A percentile compares a stretch with the other conserved stretches of the same genome.
These are phyloP conservation scores for Diplodia sapinea DNA, from an alignment of 2,329 filamentous ascomycete genomes.

Conservation along the genomic window DNA sequence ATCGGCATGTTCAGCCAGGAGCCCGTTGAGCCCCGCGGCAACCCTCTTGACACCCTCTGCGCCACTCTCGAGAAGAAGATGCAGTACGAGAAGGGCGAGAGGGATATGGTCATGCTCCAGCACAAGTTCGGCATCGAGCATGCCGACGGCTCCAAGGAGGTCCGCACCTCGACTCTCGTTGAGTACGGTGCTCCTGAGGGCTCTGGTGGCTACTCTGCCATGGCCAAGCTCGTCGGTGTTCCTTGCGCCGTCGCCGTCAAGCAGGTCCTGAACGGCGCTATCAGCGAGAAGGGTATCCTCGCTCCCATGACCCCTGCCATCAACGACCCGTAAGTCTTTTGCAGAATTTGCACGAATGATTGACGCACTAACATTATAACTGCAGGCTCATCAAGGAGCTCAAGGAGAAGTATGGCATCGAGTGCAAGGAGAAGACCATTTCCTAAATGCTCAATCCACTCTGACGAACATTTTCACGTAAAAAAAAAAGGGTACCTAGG, in stretches of 20 bases:
- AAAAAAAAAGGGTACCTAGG: not conserved
- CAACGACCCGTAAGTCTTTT: constrained; percentile 59
- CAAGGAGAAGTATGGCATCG: constrained; percentile 77
- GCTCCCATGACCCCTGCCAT: constrained; percentile 77
- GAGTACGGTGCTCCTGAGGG: constrained; percentile 82
- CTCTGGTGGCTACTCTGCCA: constrained; percentile 75
- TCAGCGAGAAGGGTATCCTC: constrained; percentile 74
- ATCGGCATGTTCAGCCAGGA: constrained; percentile 70
- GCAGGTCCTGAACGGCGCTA: constrained; percentile 76
- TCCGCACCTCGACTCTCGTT: constrained; percentile 77
- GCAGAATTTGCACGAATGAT: not conserved
- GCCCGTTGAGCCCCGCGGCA: constrained; percentile 73
- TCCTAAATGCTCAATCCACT: constrained; percentile 13
- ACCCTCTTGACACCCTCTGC: constrained; percentile 89
- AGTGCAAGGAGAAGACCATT: constrained; percentile 70
- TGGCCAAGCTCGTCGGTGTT: constrained; percentile 82
- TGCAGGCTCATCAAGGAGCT: constrained; percentile 71
- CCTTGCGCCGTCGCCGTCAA: constrained; percentile 76
- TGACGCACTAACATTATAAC: not conserved
- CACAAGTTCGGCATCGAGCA: constrained; percentile 85
- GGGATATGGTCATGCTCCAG: constrained; percentile 80
- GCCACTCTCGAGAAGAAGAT: constrained; percentile 90
- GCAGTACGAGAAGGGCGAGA: constrained; percentile 81
- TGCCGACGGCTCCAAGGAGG: constrained; percentile 78
- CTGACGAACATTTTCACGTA: not conserved